phyloP scores from a whole-genome alignment of 495 filamentous ascomycete genomes.

The Amphirosellinia nigrospora region DNA sequence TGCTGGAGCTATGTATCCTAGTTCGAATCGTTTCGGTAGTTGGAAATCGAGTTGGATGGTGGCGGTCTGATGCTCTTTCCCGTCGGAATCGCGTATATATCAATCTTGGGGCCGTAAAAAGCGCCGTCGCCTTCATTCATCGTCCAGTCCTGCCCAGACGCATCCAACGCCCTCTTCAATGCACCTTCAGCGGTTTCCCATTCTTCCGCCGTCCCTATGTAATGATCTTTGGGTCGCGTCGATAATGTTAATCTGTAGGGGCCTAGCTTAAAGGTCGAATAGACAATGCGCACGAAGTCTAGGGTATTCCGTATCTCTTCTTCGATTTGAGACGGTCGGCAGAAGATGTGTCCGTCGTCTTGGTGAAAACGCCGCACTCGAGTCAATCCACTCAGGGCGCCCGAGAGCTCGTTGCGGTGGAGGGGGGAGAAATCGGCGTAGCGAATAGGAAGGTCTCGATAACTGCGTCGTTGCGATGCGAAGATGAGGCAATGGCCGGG shows the following conservation, averaged over 20 bases:
- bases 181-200: conserved; percentile 84
- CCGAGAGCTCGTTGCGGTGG: conserved; percentile 89
- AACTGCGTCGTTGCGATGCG: conserved; percentile 70
- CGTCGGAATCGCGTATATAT: conserved; percentile 83
- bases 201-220: conserved; percentile 77
- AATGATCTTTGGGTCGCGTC: conserved; percentile 76
- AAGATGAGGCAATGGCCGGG: conserved; percentile 91
- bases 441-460: conserved; percentile 83
- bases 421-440: conserved; percentile 93
- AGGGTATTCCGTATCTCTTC: conserved; percentile 80
- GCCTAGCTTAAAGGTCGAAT: conserved; percentile 74
- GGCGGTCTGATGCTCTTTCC: conserved; percentile 89
- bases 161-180: conserved; percentile 70
- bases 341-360: conserved; percentile 96
- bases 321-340: conserved; percentile 80
- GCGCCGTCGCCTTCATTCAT: conserved; percentile 85
- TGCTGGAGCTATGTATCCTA: conserved; percentile 80
- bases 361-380: conserved; percentile 93
- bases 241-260: conserved; percentile 80
- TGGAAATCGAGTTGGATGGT: conserved; percentile 96
- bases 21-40: conserved; percentile 79
- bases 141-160: conserved; percentile 69
- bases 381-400: conserved; percentile 84
- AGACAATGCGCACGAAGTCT: conserved; percentile 79
- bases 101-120: conserved; percentile 96